Conservation (phyloP, 2,329 filamentous ascomycete genomes). For the Colletotrichum filicis region DNA sequence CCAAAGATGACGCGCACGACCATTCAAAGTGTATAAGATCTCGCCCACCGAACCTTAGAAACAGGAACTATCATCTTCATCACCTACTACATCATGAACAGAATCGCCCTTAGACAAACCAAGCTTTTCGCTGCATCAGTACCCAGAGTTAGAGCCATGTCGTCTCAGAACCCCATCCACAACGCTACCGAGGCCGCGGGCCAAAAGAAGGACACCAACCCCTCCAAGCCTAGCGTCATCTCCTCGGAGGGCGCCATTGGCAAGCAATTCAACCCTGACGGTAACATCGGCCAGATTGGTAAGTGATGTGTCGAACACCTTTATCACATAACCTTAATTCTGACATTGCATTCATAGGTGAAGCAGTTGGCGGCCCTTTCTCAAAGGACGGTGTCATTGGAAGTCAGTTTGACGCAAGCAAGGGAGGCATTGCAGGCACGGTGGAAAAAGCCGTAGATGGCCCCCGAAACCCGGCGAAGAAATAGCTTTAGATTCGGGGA, state of each 20-base stretch:
- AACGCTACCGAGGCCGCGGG: slow-evolving; percentile 8
- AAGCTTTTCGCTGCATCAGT: not conserved
- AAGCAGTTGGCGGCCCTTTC: slow-evolving; percentile 23
- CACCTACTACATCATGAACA: not conserved
- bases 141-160: slow-evolving; percentile 3
- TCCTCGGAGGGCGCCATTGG: slow-evolving; percentile 28
- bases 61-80: rapidly evolving
- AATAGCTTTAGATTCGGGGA: not conserved
- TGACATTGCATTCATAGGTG: not conserved
- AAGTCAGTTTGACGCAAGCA: slow-evolving; percentile 27
- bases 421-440: slow-evolving; percentile 21
- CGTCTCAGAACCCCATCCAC: slow-evolving; percentile 20
- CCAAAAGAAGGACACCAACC: slow-evolving; percentile 24
- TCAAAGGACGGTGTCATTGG: slow-evolving; percentile 25
- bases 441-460: slow-evolving; percentile 27
- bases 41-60: not conserved
- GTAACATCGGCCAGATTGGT: slow-evolving; percentile 31
- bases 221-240: slow-evolving; percentile 26
- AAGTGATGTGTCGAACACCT: not conserved
- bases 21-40: not conserved
- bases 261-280: slow-evolving; percentile 32
- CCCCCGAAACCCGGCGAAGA: slow-evolving; percentile 23
- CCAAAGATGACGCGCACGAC: slow-evolving; percentile 15
- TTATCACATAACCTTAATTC: not conserved
- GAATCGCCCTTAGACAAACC: not conserved